These are phyloP conservation scores for Ilex asprella DNA, from an alignment of 257 asterid species.

Conservation along the genomic window DNA sequence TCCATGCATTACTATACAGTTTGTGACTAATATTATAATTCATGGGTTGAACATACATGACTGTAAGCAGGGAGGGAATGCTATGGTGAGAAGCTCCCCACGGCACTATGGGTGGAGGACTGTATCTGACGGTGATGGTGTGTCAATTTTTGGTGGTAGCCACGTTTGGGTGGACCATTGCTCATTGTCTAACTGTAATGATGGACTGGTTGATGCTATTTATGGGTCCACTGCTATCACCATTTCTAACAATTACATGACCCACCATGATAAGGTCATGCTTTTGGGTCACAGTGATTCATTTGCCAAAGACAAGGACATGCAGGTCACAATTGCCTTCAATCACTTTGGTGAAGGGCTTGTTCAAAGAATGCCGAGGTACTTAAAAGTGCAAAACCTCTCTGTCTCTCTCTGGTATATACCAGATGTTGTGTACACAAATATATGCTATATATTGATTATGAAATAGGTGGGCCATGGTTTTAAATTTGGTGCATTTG, in stretches of 20 bases:
- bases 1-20: conserved; percentile 75
- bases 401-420: no score
- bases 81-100: conserved; percentile 62
- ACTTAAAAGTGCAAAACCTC: not conserved
- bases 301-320: conserved; percentile 43
- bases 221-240: conserved; percentile 70
- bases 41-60: conserved; percentile 77
- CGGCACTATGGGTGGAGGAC: conserved; percentile 74
- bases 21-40: conserved; percentile 62
- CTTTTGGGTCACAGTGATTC: conserved; percentile 73
- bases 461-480: no score
- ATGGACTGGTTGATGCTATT: conserved; percentile 68
- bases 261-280: conserved; percentile 82
- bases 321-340: conserved; percentile 76
- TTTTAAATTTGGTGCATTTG: not conserved
- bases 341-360: conserved; percentile 89
- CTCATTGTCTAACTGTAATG: conserved; percentile 51
- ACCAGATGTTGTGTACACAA: no score
- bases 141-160: conserved; percentile 62
- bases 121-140: conserved; percentile 75
- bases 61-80: conserved; percentile 73
- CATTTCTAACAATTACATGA: conserved; percentile 57
- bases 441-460: not conserved
- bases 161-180: conserved; percentile 88
- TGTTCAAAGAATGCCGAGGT: conserved; percentile 87